A percentile compares a stretch with the other conserved stretches of the same genome.
Evolutionary conservation across 2,329 filamentous ascomycete genomes (phyloP).

Genomic region (Cyphellophora europaea): DNA sequence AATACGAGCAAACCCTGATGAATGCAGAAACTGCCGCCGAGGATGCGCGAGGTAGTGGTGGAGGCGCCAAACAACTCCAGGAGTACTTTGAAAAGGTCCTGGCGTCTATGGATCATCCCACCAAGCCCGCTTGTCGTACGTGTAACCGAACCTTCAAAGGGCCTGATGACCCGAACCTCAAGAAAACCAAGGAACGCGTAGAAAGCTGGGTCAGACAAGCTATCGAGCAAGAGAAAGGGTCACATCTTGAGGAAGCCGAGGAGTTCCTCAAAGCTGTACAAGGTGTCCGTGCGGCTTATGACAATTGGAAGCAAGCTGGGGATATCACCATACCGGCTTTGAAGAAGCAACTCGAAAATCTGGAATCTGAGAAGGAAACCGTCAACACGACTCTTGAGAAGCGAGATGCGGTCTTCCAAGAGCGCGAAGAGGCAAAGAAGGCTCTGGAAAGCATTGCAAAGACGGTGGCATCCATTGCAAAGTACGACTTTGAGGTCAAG

Average conservation of each 20-base stretch:
- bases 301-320: constrained; percentile 62
- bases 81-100: constrained; percentile 64
- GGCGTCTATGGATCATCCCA: constrained; percentile 38
- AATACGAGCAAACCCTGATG: constrained; percentile 44
- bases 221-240: constrained; percentile 40
- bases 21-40: constrained; percentile 44
- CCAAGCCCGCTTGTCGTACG: constrained; percentile 64
- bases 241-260: constrained; percentile 53
- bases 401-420: constrained; percentile 56
- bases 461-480: constrained; percentile 65
- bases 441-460: constrained; percentile 69
- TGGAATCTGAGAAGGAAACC: constrained; percentile 53
- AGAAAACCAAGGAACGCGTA: constrained; percentile 57
- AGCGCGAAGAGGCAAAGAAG: constrained; percentile 54
- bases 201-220: constrained; percentile 29
- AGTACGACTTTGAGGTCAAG: constrained; percentile 61
- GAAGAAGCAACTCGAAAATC: constrained; percentile 51
- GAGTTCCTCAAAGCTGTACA: constrained; percentile 54
- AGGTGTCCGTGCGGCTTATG: constrained; percentile 57
- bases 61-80: constrained; percentile 57
- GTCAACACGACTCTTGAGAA: constrained; percentile 56
- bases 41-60: constrained; percentile 52
- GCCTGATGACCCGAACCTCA: constrained; percentile 47
- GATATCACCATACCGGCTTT: constrained; percentile 60
- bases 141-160: constrained; percentile 61